phyloP scores from a whole-genome alignment of 169 alveolate genomes.

The Eimeria nieschulzi region DNA sequence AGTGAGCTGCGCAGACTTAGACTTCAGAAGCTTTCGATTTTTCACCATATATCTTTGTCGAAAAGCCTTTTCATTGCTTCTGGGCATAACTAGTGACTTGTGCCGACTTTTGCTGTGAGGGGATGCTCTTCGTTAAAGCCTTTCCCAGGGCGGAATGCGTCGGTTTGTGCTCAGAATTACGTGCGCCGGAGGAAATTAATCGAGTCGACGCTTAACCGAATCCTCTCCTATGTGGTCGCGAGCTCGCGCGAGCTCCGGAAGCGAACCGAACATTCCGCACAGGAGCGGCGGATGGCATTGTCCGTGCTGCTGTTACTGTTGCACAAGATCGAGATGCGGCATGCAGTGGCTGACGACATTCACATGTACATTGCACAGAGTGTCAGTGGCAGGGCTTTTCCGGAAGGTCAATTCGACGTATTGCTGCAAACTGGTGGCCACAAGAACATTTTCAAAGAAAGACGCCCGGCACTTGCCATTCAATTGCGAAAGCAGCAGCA shows the following conservation, averaged over 20 bases:
- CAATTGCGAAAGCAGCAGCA: no score
- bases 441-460: neutral
- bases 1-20: neutral
- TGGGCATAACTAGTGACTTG: no score
- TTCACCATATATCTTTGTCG: neutral
- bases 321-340: slow-evolving; percentile 24
- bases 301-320: slow-evolving; percentile 18
- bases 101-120: no score
- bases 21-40: neutral
- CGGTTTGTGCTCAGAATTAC: neutral
- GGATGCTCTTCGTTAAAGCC: neutral
- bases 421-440: neutral
- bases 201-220: neutral
- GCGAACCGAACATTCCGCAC: slow-evolving; percentile 1
- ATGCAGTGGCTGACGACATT: slow-evolving; percentile 16
- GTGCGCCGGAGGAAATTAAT: neutral
- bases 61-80: no score
- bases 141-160: neutral
- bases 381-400: neutral
- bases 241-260: slow-evolving; percentile 12
- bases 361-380: neutral
- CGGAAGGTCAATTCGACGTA: neutral
- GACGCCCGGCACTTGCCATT: neutral
- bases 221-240: neutral
- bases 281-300: slow-evolving; percentile 9